phyloP scores from a whole-genome alignment of 2,329 filamentous ascomycete genomes.

The Blastomyces gilchristii region DNA sequence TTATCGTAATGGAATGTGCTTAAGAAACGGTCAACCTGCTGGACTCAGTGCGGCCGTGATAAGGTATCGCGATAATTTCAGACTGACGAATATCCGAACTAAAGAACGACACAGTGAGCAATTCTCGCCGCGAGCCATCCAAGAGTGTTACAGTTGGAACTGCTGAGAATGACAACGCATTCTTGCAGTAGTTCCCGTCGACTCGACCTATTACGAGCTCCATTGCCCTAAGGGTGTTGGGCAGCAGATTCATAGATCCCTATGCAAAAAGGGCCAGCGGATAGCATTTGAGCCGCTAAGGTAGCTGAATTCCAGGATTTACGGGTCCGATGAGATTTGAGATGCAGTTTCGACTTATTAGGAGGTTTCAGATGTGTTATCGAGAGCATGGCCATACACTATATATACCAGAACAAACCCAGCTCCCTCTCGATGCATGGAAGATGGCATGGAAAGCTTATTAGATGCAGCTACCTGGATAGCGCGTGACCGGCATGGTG shows the following conservation, averaged over 20 bases:
- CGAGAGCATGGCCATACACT: background rate
- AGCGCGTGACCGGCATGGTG: constrained; percentile 8
- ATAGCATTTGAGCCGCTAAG: too few species aligned
- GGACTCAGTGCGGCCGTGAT: too few species aligned
- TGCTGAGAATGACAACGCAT: constrained; percentile 2
- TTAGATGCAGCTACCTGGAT: background rate
- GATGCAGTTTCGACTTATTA: background rate
- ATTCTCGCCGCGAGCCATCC: too few species aligned
- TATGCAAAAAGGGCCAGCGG: too few species aligned
- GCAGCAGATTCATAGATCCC: too few species aligned
- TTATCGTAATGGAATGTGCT: too few species aligned
- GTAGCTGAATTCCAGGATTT: background rate
- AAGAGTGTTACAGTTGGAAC: too few species aligned
- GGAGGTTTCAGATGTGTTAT: background rate
- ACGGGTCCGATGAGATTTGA: background rate
- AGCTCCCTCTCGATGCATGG: background rate
- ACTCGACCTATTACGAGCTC: constrained; percentile 4
- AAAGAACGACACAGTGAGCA: background rate
- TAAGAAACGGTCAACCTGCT: too few species aligned
- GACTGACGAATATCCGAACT: background rate
- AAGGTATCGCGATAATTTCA: background rate
- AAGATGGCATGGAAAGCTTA: background rate
- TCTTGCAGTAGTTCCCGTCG: constrained; percentile 1
- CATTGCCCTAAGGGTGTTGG: too few species aligned
- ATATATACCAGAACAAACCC: background rate